These are phyloP conservation scores for Myxozyma mucilagina DNA, from an alignment of 805 yeast species.

Conservation along the genomic window DNA sequence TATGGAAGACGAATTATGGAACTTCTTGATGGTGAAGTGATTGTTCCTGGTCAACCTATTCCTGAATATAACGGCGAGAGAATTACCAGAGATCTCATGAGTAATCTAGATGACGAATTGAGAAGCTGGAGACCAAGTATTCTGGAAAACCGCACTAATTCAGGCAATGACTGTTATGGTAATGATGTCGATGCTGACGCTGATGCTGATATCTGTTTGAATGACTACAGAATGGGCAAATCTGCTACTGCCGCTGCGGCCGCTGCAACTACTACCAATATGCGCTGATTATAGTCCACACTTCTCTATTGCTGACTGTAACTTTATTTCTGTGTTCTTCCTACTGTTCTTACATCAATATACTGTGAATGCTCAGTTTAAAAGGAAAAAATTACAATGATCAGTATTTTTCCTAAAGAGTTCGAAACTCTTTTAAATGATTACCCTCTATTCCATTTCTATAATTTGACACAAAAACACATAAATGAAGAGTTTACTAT, in stretches of 20 bases:
- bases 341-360: no score
- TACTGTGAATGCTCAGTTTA: no score
- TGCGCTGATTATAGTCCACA: background rate
- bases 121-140: slow-evolving; percentile 15
- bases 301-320: background rate
- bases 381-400: no score
- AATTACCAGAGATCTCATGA: slow-evolving; percentile 17
- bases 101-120: slow-evolving; percentile 18
- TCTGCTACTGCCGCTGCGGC: slow-evolving; percentile 4
- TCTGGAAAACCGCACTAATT: background rate
- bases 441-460: background rate
- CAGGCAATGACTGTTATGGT: background rate
- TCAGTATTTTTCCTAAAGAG: no score
- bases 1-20: slow-evolving; percentile 85
- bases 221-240: background rate
- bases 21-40: slow-evolving; percentile 55
- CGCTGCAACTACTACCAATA: background rate
- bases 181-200: background rate
- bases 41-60: slow-evolving; percentile 22
- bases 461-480: background rate
- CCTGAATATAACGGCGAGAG: slow-evolving; percentile 15
- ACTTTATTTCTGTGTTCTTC: background rate
- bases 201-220: background rate
- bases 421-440: background rate
- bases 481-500: background rate